A percentile compares a stretch with the other conserved stretches of the same genome.
These are phyloP conservation scores for Cytidiella melzeri DNA, from an alignment of 768 basidiomycete genomes.

Conservation along the genomic window DNA sequence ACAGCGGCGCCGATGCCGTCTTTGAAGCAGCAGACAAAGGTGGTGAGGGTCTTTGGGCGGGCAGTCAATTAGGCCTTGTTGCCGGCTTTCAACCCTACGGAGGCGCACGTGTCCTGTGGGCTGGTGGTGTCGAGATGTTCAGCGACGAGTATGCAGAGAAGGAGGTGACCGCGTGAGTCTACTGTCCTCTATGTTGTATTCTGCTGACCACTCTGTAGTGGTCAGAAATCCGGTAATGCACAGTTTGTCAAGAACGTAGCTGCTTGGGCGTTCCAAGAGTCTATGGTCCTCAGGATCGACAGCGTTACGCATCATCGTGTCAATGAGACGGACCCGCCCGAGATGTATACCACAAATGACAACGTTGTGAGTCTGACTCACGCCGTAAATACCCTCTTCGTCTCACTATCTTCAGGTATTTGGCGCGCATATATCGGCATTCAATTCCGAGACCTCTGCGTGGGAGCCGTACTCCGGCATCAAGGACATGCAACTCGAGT, in stretches of 20 bases:
- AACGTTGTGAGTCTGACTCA: slow-evolving; percentile 49
- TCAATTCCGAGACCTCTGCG: slow-evolving; percentile 41
- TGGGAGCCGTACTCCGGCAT: slow-evolving; percentile 75
- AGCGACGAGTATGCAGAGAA: slow-evolving; percentile 69
- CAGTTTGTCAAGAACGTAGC: slow-evolving; percentile 70
- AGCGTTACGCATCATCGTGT: slow-evolving; percentile 65
- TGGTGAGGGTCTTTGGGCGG: slow-evolving; percentile 81
- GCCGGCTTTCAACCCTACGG: slow-evolving; percentile 84
- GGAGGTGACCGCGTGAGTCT: slow-evolving; percentile 50
- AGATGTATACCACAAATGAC: slow-evolving; percentile 83
- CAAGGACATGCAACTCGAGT: slow-evolving; percentile 85
- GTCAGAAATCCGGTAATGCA: slow-evolving; percentile 64
- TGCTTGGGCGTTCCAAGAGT: slow-evolving; percentile 90
- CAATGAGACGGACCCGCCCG: slow-evolving; percentile 53
- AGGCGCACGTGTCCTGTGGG: slow-evolving; percentile 73
- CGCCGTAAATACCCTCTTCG: background rate
- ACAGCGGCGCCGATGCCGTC: slow-evolving; percentile 52
- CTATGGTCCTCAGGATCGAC: slow-evolving; percentile 73
- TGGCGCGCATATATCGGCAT: slow-evolving; percentile 65
- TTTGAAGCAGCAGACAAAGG: slow-evolving; percentile 68
- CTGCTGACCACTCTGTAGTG: slow-evolving; percentile 31
- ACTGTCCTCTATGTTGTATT: background rate
- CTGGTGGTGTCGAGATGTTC: slow-evolving; percentile 77
- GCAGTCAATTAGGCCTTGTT: slow-evolving; percentile 68
- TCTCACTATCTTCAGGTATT: slow-evolving; percentile 48